Conservation (phyloP, 202 grass and related monocot species). For the Carex arenaria region DNA sequence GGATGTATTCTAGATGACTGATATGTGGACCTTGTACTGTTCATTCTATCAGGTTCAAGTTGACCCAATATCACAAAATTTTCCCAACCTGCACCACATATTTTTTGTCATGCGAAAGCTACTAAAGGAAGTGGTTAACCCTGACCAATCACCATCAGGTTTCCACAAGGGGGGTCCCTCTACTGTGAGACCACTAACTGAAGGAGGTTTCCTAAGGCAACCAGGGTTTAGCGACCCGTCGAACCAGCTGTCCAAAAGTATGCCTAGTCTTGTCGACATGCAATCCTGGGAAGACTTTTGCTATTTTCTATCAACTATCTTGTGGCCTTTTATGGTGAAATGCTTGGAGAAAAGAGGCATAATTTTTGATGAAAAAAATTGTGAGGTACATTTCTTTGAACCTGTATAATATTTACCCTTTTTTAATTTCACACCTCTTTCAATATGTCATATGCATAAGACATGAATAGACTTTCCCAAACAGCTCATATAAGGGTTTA, state of each 20-base stretch:
- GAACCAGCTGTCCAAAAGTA: constrained; percentile 31
- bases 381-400: constrained; percentile 52
- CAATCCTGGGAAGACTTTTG: constrained; percentile 80
- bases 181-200: constrained; percentile 34
- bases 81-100: constrained; percentile 75
- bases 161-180: constrained; percentile 23
- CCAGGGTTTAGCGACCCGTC: constrained; percentile 27
- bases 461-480: neutral
- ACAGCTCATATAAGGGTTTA: neutral
- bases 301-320: constrained; percentile 51
- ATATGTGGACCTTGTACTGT: neutral
- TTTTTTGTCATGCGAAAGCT: constrained; percentile 84
- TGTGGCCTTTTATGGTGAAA: constrained; percentile 73
- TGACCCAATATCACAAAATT: constrained; percentile 47
- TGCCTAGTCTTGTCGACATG: constrained; percentile 41
- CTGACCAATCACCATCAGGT: constrained; percentile 33
- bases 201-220: constrained; percentile 80
- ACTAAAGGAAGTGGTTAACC: constrained; percentile 65
- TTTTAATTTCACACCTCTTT: neutral
- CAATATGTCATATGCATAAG: neutral
- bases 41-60: constrained; percentile 47
- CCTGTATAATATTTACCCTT: neutral
- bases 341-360: constrained; percentile 62
- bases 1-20: constrained; percentile 7
- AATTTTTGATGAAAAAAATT: constrained; percentile 57